Base-by-base conservation (phyloP, 2,329 filamentous ascomycete genomes). In the Neonectria neomacrospora region DNA sequence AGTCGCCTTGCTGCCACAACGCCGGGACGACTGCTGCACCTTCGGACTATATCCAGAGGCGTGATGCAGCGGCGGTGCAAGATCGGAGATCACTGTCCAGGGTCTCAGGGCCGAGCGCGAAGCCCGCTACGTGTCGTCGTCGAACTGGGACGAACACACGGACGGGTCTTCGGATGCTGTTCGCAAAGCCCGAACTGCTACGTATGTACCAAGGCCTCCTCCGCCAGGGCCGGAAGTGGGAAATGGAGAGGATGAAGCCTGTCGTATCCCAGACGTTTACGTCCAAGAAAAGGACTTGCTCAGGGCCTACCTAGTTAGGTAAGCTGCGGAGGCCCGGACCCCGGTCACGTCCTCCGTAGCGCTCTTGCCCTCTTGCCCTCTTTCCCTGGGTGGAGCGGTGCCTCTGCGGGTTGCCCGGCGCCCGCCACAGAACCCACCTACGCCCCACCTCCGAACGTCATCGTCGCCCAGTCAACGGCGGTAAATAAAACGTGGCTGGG, bases 401-500 rank as follows among this genome's bases (percentile, higher is more conserved):
- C 23, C 63, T 60, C 60, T 59, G 70, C 62, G 68, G 61, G 67
- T 71, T 70, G 71, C 71, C 66, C 61, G 67, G 70, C 68, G 67
- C 61, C 59, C 34, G 34, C 52, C 55, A 44, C 30, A 45, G 34
- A 14, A 23, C 54, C 28, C 47, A 42, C 23, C 47, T n/a, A n/a
- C 30, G 52, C 55, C 63, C 67, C 63, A 59, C 67, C 48, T 42
- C 59, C 58, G 62, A 63, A 70, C 68, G 71, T 70, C 67, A 69
- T 66, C 51, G 57, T 73, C 61, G 18, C 68, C 67, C 53, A 50
- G 71, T 54, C 71, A 73, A 73, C 71, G 26, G 22, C 11, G 44
- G 71, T 72, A 72, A 71, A 72, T 71, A 73, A 53, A 52, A 62
- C 64, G 71, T 73, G 70, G 71, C 63, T 71, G 71, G 64, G 70